Percentiles rank a stretch among this genome's conserved stretches.
These are phyloP conservation scores for Naganishia cerealis DNA, from an alignment of 1,284 basidiomycete species.

Conservation along the genomic window DNA sequence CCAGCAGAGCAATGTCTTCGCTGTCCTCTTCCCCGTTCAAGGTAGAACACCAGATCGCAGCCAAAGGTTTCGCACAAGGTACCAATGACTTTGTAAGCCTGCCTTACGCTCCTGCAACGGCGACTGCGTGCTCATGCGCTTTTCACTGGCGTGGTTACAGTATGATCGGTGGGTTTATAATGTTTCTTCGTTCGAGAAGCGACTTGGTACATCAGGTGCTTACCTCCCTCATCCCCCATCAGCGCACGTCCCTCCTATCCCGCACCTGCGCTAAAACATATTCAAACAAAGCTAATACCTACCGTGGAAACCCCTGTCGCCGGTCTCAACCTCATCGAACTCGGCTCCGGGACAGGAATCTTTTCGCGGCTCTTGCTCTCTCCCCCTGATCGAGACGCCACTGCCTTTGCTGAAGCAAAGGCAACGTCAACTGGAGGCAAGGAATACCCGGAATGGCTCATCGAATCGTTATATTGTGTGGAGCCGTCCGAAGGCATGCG, in stretches of 20 bases:
- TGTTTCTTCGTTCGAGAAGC: not conserved
- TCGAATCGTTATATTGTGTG: constrained; percentile 48
- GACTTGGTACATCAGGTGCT: not conserved
- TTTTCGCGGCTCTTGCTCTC: constrained; percentile 53
- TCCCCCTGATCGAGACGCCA: constrained; percentile 38
- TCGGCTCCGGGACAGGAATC: constrained; percentile 55
- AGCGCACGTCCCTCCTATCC: constrained; percentile 55
- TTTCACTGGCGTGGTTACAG: constrained; percentile 5
- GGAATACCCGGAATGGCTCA: constrained; percentile 44
- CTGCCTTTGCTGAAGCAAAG: constrained; percentile 11
- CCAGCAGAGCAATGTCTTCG: constrained; percentile 4
- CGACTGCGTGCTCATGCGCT: not conserved
- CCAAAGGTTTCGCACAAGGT: constrained; percentile 47
- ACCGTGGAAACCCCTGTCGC: not conserved
- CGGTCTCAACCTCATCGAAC: constrained; percentile 49
- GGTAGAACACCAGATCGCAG: constrained; percentile 42
- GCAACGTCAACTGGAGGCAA: not conserved
- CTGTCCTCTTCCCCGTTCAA: constrained; percentile 32
- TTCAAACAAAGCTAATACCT: constrained; percentile 38
- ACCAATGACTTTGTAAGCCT: constrained; percentile 51
- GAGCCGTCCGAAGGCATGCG: constrained; percentile 57
- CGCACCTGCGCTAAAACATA: constrained; percentile 42
- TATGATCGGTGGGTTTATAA: constrained; percentile 24
- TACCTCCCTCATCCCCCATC: not conserved
- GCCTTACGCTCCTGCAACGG: not conserved